A percentile compares a stretch with the other conserved stretches of the same genome.
Evolutionary conservation across 306 rosid species (phyloP).

Genomic region (Ziziphus jujuba): DNA sequence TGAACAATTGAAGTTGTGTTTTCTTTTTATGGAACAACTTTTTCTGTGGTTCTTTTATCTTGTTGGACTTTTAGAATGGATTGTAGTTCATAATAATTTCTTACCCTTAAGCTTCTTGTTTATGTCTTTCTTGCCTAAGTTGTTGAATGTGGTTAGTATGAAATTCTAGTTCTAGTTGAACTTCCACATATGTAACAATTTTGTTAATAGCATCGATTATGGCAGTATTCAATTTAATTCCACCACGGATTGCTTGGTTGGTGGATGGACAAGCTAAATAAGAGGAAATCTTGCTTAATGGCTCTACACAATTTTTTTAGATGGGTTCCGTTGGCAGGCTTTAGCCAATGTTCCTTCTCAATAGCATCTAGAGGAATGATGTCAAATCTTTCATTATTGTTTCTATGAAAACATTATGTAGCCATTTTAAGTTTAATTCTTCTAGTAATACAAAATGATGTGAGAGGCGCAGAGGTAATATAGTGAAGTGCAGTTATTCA

Average conservation of each 20-base stretch:
- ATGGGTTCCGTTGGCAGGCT: background rate
- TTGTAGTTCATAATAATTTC: background rate
- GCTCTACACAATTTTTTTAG: background rate
- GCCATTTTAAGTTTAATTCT: background rate
- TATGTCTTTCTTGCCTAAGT: background rate
- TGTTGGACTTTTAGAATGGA: background rate
- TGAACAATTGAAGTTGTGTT: conserved; percentile 2
- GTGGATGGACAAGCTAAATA: too few relatives aligned
- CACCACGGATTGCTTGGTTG: too few relatives aligned
- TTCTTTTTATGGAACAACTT: background rate
- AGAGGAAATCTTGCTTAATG: too few relatives aligned
- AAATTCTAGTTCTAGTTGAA: background rate
- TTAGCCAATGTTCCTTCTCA: background rate
- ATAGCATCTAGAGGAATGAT: background rate
- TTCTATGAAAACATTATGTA: background rate
- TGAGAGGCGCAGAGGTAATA: background rate
- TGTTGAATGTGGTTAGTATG: background rate
- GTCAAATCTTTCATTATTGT: background rate
- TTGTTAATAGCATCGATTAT: background rate
- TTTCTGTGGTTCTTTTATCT: background rate
- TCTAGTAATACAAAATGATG: background rate
- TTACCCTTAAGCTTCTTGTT: background rate
- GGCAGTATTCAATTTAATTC: too few relatives aligned
- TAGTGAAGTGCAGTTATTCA: background rate
- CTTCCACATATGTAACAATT: background rate